Evolutionary conservation across 78 protist species (phyloP), one percentile per base, ranked within the genome.

Genomic region (Creolimax fragrantissima): DNA sequence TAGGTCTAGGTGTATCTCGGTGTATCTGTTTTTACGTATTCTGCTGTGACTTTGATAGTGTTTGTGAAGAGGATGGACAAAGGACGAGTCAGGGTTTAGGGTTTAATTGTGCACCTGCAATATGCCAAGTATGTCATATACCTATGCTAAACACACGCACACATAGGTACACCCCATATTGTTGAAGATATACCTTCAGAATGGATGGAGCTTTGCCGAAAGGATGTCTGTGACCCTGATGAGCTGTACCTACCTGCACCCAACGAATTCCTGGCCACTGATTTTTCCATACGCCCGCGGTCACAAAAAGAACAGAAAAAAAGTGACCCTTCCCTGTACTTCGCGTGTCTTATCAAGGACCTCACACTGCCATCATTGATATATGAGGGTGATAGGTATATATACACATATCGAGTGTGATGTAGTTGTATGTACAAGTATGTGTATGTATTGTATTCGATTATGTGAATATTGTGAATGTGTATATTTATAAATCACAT

Each of bases 221-320:
- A 32, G 74, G 74, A 58, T 24, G 74, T 58, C 39, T 1, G 74
- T 11, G 11, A 58, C 6, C 41, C 44, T 32, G 1, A 1, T 6
- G 24, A 42, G 37, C 81, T 89, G 42, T 43, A 32, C 5, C 41
- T 89, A 17, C 91, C 91, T 32, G 42, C 66, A n/a, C 83, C 44
- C 5, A 89, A 89, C 91, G 44, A 4, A 41, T 89, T 89, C 81
- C 39, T 89, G 6, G 81, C 91, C 3, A 44, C 91, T 37, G 91
- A 89, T 83, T 89, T 89, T 45, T 4, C 6, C 81, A 43, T 89
- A 43, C 41, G 44, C 35, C 43, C 86, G 44, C 35, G 7, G 7
- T 11, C 86, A 35, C 11, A 58, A 17, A 58, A 17, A 32, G 74
- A 58, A 58, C 74, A 58, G 1, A 58, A 24, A 24, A 58, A 58